Percentiles rank a stretch among this genome's conserved stretches.
Conservation (phyloP, 257 asterid species). For the Parsonsia alboflavescens region DNA sequence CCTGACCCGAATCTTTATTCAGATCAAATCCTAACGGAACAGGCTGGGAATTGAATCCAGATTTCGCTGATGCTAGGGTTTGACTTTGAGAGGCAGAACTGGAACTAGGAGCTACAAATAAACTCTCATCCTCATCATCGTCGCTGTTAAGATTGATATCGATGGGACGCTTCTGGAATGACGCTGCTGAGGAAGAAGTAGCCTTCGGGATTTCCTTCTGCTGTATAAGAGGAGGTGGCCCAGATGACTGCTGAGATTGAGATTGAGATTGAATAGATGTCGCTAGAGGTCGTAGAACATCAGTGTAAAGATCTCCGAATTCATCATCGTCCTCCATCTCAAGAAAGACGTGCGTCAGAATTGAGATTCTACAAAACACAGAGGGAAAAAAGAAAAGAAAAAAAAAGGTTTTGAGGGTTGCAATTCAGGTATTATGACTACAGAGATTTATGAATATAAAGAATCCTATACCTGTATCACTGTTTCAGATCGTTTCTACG, state of each 20-base stretch:
- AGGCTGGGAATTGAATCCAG: slow-evolving; percentile 5
- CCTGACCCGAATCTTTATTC: slow-evolving; percentile 18
- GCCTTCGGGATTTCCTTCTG: slow-evolving; percentile 1
- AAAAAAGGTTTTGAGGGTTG: slow-evolving; percentile 21
- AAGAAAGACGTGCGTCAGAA: slow-evolving; percentile 9
- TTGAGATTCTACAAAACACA: slow-evolving; percentile 4
- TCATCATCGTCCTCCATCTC: slow-evolving; percentile 93
- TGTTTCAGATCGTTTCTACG: not conserved
- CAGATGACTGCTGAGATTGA: slow-evolving; percentile 16
- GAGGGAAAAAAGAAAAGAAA: not conserved
- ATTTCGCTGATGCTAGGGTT: slow-evolving; percentile 14
- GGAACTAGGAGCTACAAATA: slow-evolving; percentile 14
- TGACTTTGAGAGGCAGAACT: slow-evolving; percentile 5
- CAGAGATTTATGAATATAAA: not conserved
- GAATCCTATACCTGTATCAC: not conserved
- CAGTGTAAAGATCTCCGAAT: slow-evolving; percentile 97
- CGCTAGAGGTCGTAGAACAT: slow-evolving; percentile 66
- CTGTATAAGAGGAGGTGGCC: slow-evolving; percentile 10
- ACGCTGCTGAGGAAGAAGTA: slow-evolving; percentile 17
- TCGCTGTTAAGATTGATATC: slow-evolving; percentile 56
- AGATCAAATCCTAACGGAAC: slow-evolving; percentile 18
- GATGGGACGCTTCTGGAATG: slow-evolving; percentile 46
- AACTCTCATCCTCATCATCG: slow-evolving; percentile 32
- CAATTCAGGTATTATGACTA: not conserved
- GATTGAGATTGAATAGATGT: slow-evolving; percentile 35